Evolutionary conservation across 2,329 filamentous ascomycete genomes (phyloP), one percentile per base, ranked within the genome.

Genomic region (Dryadomyces quercus-mongolicae): DNA sequence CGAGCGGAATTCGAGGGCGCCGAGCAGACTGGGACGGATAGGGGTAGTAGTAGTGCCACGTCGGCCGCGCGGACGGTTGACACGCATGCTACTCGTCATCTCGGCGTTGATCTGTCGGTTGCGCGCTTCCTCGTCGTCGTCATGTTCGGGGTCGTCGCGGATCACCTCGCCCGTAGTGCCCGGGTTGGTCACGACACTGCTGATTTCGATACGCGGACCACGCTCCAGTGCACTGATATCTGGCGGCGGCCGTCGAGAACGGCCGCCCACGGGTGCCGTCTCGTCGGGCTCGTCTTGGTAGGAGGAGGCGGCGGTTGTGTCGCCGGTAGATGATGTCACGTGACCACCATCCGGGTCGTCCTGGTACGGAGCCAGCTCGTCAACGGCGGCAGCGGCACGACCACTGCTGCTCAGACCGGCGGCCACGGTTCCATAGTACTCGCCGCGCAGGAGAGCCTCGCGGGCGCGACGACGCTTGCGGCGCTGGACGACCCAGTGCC

Each of bases 1-100:
- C 2, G 92, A 92, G 61, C 91, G 81, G 62, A 98, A 98, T 68
- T 98, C 93, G 55, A 98, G 74, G 9, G 88, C 93, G 46, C 93
- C 93, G 3, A 98, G 85, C 49, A 98, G 73, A 72, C 93, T 97
- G 1, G 93, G 92, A 46, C 93, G 80, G 58, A 98, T 96, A 0
- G 90, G 86, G 7, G 84, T 92, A 57, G 91, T 92, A 0, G 86
- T 89, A 59, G 84, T 85, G 60, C 85, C 81, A 58, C 82, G 78
- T 47, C 76, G 76, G 49, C 81, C 75, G 36, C 74, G 72, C 1
- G 87, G 81, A 21, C 89, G 81, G 60, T 82, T 83, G 31, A 97
- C 77, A 55, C 92, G 86, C 93, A 98, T 98, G 66, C 89, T 95
- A 66, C 84, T 93, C 43, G 86, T 85, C 65, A 98, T 81, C 67